Evolutionary conservation across 306 rosid genomes (phyloP).

Genomic region (Spatholobus suberectus): DNA sequence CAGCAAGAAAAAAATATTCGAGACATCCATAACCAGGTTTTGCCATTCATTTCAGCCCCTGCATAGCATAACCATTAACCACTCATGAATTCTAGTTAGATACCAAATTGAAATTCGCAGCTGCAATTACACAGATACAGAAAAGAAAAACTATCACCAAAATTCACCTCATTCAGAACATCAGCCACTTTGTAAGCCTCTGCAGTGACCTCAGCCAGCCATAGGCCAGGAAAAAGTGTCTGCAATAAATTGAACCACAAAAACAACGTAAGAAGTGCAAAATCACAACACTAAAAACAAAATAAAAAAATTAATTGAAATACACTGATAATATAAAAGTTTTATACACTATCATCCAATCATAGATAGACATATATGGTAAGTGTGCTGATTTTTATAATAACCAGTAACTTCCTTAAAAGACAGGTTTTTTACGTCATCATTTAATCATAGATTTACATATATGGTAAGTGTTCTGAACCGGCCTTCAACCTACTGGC

Average conservation of each 20-base stretch:
- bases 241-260: constrained; percentile 41
- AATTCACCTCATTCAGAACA: constrained; percentile 57
- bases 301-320: background rate
- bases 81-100: constrained; percentile 5
- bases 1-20: constrained; percentile 40
- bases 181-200: constrained; percentile 66
- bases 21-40: constrained; percentile 26
- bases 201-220: constrained; percentile 52
- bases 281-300: background rate
- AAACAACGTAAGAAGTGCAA: constrained; percentile 5
- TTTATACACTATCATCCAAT: background rate
- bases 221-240: constrained; percentile 60
- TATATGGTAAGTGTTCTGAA: background rate
- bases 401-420: background rate
- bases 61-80: constrained; percentile 26
- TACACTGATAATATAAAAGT: background rate
- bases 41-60: constrained; percentile 38
- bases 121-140: background rate
- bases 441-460: background rate
- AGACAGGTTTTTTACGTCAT: background rate
- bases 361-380: background rate
- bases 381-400: background rate
- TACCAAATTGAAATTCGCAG: constrained; percentile 23
- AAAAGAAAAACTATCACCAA: constrained; percentile 13
- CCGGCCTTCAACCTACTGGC: background rate